phyloP scores from a whole-genome alignment of 371 early-diverging fungal species.

The Funneliformis caledonium region DNA sequence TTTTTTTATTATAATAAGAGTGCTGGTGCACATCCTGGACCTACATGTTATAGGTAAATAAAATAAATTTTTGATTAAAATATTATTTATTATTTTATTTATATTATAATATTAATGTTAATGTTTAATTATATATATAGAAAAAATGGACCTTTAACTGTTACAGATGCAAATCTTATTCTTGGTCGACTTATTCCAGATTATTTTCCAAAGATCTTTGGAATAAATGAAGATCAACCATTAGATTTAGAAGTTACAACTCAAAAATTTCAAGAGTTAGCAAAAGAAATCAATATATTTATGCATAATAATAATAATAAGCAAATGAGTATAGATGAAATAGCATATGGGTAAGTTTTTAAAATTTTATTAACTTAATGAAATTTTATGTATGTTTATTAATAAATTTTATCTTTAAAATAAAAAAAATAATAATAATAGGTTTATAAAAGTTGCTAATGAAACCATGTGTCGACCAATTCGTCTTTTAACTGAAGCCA shows the following conservation, averaged over 20 bases:
- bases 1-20: slow-evolving; percentile 55
- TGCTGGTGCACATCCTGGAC: slow-evolving; percentile 95
- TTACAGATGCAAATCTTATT: slow-evolving; percentile 93
- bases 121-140: slow-evolving; percentile 55
- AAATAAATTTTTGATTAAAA: background rate
- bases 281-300: slow-evolving; percentile 64
- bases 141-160: slow-evolving; percentile 91
- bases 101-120: background rate
- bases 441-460: slow-evolving; percentile 91
- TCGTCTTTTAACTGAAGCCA: slow-evolving; percentile 90
- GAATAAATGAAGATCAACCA: slow-evolving; percentile 82
- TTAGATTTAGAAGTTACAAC: slow-evolving; percentile 73
- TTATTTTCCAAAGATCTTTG: slow-evolving; percentile 95
- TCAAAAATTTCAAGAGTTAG: slow-evolving; percentile 66
- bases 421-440: background rate
- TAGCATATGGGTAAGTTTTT: slow-evolving; percentile 74
- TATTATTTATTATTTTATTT: background rate
- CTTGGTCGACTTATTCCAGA: slow-evolving; percentile 88
- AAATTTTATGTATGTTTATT: background rate
- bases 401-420: background rate
- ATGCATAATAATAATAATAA: slow-evolving; percentile 49
- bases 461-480: slow-evolving; percentile 97
- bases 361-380: background rate
- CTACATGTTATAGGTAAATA: slow-evolving; percentile 74
- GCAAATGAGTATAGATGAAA: slow-evolving; percentile 74